Conservation (phyloP, 148 eudicot genomes). For the Suaeda aralocaspica region DNA sequence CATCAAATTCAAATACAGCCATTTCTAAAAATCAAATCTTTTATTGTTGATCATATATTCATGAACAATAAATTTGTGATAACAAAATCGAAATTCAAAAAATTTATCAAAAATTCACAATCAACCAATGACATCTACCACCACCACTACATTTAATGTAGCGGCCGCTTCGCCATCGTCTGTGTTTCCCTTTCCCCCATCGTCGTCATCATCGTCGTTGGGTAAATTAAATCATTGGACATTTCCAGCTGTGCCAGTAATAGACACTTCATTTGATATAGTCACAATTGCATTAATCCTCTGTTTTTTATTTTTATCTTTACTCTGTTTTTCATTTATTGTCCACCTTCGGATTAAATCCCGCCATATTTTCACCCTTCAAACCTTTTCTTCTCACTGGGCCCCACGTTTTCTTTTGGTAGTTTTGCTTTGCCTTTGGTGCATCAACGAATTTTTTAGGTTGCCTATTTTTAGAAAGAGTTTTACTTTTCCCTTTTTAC, state of each 20-base stretch:
- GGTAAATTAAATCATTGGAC: not conserved
- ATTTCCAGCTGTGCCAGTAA: slow-evolving; percentile 19
- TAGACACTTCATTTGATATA: slow-evolving; percentile 35
- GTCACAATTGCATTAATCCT: slow-evolving; percentile 32
- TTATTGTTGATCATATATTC: too few relatives aligned
- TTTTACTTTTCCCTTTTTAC: slow-evolving; percentile 28
- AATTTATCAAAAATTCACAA: not conserved
- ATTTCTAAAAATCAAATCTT: too few relatives aligned
- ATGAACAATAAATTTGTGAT: too few relatives aligned
- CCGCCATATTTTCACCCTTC: slow-evolving; percentile 31
- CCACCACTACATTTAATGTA: not conserved
- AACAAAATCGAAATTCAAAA: too few relatives aligned
- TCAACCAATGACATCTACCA: slow-evolving; percentile 22
- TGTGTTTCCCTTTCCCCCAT: not conserved
- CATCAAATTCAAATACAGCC: too few relatives aligned
- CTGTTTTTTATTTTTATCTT: slow-evolving; percentile 37
- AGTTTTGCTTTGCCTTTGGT: slow-evolving; percentile 40
- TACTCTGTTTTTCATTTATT: slow-evolving; percentile 39
- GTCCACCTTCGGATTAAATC: slow-evolving; percentile 43
- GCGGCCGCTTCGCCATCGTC: not conserved
- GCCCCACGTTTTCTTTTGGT: slow-evolving; percentile 47
- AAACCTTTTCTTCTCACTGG: slow-evolving; percentile 52
- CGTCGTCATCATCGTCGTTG: not conserved
- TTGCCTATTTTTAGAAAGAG: slow-evolving; percentile 37
- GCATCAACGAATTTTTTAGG: slow-evolving; percentile 41